phyloP scores from a whole-genome alignment of 768 basidiomycete species.

The Termitomyces sp. region DNA sequence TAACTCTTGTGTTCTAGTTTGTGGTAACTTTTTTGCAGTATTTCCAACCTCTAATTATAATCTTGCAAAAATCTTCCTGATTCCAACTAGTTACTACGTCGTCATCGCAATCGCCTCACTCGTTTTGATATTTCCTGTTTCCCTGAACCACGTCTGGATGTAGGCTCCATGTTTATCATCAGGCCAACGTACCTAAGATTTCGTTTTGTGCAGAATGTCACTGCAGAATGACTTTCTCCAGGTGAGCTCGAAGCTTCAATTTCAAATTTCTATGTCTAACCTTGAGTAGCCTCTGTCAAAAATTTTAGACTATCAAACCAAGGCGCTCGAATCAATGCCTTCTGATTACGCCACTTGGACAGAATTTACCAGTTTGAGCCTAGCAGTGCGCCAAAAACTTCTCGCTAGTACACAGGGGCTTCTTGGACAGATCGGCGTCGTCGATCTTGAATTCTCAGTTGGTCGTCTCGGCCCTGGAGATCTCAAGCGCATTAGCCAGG shows the following conservation, averaged over 20 bases:
- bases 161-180: constrained; percentile 10
- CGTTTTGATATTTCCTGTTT: constrained; percentile 41
- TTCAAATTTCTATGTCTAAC: background rate
- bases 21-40: constrained; percentile 19
- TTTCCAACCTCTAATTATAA: constrained; percentile 38
- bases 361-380: constrained; percentile 21
- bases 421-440: constrained; percentile 31
- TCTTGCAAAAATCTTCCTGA: constrained; percentile 34
- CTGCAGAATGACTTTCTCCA: constrained; percentile 25
- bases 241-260: constrained; percentile 17
- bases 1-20: background rate
- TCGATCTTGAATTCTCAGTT: constrained; percentile 39
- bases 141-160: constrained; percentile 40
- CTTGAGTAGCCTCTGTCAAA: constrained; percentile 27
- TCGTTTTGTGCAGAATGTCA: constrained; percentile 20
- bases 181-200: background rate
- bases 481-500: constrained; percentile 33
- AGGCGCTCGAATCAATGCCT: constrained; percentile 27
- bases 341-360: constrained; percentile 33
- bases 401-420: constrained; percentile 29
- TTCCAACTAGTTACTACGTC: constrained; percentile 36
- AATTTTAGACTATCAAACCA: constrained; percentile 29
- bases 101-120: constrained; percentile 36
- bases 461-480: constrained; percentile 40
- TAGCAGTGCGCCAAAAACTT: constrained; percentile 23